phyloP scores from a whole-genome alignment of 2,329 filamentous ascomycete genomes.

The Chaetomium olivaceum region DNA sequence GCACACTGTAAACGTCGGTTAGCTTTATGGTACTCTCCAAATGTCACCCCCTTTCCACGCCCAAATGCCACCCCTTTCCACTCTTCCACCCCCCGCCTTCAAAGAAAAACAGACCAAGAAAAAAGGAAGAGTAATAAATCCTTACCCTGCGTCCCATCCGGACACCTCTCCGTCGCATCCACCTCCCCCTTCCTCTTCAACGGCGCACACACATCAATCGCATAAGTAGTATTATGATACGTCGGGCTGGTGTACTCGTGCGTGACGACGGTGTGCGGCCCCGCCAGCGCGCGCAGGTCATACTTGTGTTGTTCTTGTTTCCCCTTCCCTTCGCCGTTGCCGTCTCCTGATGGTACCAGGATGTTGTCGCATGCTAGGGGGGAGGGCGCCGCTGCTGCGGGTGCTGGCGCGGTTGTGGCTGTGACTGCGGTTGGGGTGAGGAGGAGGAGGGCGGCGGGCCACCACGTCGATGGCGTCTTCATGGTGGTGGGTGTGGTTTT shows the following conservation, averaged over 20 bases:
- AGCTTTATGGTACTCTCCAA: not conserved
- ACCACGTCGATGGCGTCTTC: conserved; percentile 14
- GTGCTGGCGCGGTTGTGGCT: not conserved
- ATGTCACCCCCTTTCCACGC: not conserved
- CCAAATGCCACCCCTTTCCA: no score
- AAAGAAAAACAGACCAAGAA: not conserved
- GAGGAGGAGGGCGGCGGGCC: conserved; percentile 2
- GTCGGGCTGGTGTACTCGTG: conserved; percentile 53
- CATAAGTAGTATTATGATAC: conserved; percentile 75
- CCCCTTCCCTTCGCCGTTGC: conserved; percentile 42
- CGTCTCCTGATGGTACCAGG: conserved; percentile 37
- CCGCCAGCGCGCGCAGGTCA: conserved; percentile 63
- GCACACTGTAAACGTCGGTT: conserved; percentile 60
- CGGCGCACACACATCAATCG: conserved; percentile 71
- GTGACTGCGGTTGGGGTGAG: conserved; percentile 8
- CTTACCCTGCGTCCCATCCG: conserved; percentile 66
- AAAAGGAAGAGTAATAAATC: conserved; percentile 2
- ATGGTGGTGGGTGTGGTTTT: conserved; percentile 1
- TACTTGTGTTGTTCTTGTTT: conserved; percentile 49
- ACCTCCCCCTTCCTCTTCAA: conserved; percentile 63
- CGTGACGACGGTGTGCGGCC: conserved; percentile 68
- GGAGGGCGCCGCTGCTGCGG: not conserved
- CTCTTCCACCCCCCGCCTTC: not conserved
- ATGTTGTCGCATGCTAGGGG: conserved; percentile 65
- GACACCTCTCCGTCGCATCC: conserved; percentile 63